phyloP scores from a whole-genome alignment of 1,284 basidiomycete genomes.

The Ceratobasidium sp. region DNA sequence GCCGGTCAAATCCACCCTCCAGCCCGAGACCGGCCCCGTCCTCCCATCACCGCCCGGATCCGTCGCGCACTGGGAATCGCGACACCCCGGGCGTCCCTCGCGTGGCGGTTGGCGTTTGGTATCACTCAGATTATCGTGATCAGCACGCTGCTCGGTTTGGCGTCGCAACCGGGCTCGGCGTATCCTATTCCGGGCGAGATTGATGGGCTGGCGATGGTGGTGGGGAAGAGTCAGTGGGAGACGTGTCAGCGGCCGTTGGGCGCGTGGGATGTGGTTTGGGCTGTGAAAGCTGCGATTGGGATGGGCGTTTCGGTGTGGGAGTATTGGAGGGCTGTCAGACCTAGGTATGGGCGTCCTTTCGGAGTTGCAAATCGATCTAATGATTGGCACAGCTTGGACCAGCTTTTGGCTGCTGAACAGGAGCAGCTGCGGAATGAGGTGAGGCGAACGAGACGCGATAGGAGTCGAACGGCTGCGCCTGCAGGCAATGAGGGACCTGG shows the following conservation, averaged over 20 bases:
- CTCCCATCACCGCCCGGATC: conserved; percentile 26
- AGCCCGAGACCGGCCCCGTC: conserved; percentile 9
- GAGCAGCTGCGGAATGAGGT: conserved; percentile 4
- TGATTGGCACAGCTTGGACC: conserved; percentile 18
- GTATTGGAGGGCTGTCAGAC: conserved; percentile 33
- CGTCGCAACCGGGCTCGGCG: conserved; percentile 11
- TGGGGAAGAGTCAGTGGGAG: conserved; percentile 42
- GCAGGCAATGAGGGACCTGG: not conserved
- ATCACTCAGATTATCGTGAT: conserved; percentile 10
- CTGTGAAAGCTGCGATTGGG: conserved; percentile 63
- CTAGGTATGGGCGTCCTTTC: conserved; percentile 22
- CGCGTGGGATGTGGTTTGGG: conserved; percentile 73
- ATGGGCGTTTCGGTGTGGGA: conserved; percentile 59
- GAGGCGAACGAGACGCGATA: not conserved
- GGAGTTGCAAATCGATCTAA: not conserved
- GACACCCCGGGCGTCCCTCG: conserved; percentile 17
- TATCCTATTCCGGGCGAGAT: conserved; percentile 13
- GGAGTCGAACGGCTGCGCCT: not conserved
- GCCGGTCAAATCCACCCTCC: not conserved
- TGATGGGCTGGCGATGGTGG: not conserved
- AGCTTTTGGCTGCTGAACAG: conserved; percentile 18
- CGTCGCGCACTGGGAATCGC: conserved; percentile 18
- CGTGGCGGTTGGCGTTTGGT: conserved; percentile 19
- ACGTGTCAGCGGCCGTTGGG: conserved; percentile 57
- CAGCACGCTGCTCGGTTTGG: conserved; percentile 13